Base-by-base conservation (phyloP, 2,329 filamentous ascomycete species). In the Berkeleyomyces basicola region DNA sequence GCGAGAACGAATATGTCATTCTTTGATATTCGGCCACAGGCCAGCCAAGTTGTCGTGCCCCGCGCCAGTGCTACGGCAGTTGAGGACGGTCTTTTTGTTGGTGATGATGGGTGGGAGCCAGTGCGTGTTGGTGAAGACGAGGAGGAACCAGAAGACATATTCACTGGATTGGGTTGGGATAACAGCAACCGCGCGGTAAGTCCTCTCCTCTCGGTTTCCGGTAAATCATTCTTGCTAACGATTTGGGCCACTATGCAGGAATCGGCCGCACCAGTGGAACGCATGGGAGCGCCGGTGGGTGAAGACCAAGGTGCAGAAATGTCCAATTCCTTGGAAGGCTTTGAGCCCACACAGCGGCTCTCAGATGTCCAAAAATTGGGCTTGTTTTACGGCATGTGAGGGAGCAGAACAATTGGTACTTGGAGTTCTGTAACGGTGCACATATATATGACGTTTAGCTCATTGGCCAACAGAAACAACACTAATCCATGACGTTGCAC, bases 401-500 rank as follows among this genome's bases (percentile, higher is more conserved):
- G 2, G 37, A 16, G 7, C n/a, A 39, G 7, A 14, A 7, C 14
- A 31, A 37, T 11, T 37, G 11, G 10, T 55, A 2, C 33, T n/a
- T 14, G 39, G 14, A 10, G 33, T 37, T 55, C n/a, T 33, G n/a
- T 4, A 47, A 33, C 36, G 3, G 44, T 2, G 43, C 46, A 16
- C 39, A 16, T 51, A n/a, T 14, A 59, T 31, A 4, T 31, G 33
- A 23, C 31, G 31, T 39, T n/a, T 14, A 51, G 31, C 31, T 51
- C 60, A 64, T 51, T 37, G 16, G 7, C 49, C 43, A 64, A 64
- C 36, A 39, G 62, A 51, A 61, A 68, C 69, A 59, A 82, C 76
- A 66, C 77, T 80, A 61, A 95, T 77, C 85, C 90, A 96, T 70
- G 85, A 95, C 16, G 91, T 96, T 53, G 91, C 91, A 74, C 90